Conservation (phyloP, 2,329 filamentous ascomycete genomes). For the Ceratocystis lukuohia region DNA sequence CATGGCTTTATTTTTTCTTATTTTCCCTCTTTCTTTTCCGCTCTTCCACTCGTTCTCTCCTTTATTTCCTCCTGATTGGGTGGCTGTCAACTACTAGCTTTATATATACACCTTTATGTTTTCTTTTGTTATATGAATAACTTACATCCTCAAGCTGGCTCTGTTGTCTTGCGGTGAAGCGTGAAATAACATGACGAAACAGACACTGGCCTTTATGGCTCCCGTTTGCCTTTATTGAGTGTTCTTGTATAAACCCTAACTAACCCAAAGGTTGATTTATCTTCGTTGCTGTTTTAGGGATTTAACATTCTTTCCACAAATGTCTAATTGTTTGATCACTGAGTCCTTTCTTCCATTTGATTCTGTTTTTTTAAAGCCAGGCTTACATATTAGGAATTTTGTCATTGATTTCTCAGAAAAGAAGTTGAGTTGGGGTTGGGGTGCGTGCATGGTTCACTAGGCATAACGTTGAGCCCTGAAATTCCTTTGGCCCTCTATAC, state of each 20-base stretch:
- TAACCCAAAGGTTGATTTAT: background rate
- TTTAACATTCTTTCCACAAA: background rate
- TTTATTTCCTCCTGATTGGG: background rate
- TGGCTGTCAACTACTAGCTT: background rate
- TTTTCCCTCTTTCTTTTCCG: too few relatives aligned
- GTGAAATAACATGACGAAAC: background rate
- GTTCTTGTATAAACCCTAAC: too few relatives aligned
- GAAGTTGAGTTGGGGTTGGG: constrained; percentile 7
- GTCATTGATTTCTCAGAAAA: background rate
- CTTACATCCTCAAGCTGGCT: background rate
- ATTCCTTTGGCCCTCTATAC: background rate
- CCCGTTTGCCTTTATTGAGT: too few relatives aligned
- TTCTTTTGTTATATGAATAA: constrained; percentile 3
- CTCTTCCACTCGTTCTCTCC: background rate
- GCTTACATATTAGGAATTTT: background rate
- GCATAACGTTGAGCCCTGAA: background rate
- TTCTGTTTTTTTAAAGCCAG: background rate
- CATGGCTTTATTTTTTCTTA: background rate
- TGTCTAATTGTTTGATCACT: background rate
- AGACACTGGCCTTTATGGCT: background rate
- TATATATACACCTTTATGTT: constrained; percentile 12
- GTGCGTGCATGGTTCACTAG: background rate
- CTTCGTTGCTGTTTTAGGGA: background rate
- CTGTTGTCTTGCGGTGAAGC: background rate
- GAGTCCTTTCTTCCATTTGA: background rate